Evolutionary conservation across 257 asterid species (phyloP).

Genomic region (Solanum boliviense): DNA sequence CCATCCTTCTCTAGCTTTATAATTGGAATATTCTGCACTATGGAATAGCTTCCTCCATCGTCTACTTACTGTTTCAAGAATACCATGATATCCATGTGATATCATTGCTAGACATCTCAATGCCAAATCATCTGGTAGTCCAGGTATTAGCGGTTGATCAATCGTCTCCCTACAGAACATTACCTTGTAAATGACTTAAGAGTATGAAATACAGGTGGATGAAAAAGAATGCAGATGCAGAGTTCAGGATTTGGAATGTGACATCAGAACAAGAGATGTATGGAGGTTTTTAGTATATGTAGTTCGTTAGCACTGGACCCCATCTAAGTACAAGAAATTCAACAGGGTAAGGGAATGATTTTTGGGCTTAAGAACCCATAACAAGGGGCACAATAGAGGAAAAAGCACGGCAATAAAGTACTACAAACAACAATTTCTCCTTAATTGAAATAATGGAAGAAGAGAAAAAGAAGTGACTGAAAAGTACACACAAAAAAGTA

Average conservation of each 20-base stretch:
- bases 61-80: not conserved
- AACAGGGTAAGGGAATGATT: not conserved
- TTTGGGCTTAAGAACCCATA: not conserved
- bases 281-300: not conserved
- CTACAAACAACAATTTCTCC: not conserved
- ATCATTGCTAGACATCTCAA: not conserved
- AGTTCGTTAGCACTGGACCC: not conserved
- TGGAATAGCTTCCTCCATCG: not conserved
- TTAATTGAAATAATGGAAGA: not conserved
- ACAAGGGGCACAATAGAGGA: not conserved
- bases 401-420: not conserved
- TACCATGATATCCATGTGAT: not conserved
- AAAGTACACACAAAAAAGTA: not conserved
- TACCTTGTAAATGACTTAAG: not conserved
- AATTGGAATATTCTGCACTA: not conserved
- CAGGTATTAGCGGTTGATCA: not conserved
- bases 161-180: not conserved
- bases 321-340: not conserved
- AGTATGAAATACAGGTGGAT: not conserved
- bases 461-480: not conserved
- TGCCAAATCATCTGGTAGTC: conserved; percentile 1
- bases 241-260: not conserved
- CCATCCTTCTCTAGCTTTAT: not conserved
- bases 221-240: not conserved
- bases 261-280: not conserved